Evolutionary conservation across 2,329 filamentous ascomycete species (phyloP), one percentile per base, ranked within the genome.

Genomic region (Taxawa tesnikishii): DNA sequence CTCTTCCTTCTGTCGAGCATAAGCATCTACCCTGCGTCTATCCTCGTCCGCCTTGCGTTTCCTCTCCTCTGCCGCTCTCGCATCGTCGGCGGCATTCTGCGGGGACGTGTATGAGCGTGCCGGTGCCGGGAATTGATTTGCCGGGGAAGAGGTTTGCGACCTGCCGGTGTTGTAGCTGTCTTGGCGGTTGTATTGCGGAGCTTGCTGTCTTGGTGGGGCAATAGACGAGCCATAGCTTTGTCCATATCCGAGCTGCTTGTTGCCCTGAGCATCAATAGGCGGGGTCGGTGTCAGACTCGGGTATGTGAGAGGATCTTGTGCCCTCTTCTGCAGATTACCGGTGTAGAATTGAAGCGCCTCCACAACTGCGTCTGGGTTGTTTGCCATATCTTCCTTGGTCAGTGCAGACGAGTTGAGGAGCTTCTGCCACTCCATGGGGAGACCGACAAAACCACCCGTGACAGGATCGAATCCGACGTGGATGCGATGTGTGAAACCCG

Each of bases 301-400:
- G 49, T 77, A 85, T 46, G 73, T 68, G 43, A 73, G 68, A 7
- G 78, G 77, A 49, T 84, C 76, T 35, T 84, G 75, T 31, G 73
- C 69, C 40, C 79, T 68, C 62, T 84, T 84, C 41, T 79, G 79
- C 29, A 87, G 56, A 50, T 66, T 79, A 55, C 85, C 81, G 2
- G 81, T 83, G 59, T 87, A 88, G 59, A 88, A 88, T 53, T 87
- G 79, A 12, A 88, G 63, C 27, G 84, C 82, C 52, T 88, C 82
- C 34, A 84, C 33, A 30, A 68, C 64, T 17, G 63, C 64, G 41
- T 67, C 63, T 4, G 90, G 90, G 50, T 98, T 94, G 51, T 90
- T 87, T 60, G 93, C 84, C 59, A 96, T 96, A 55, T 98, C 90
- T 50, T 98, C 90, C 59, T 94, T 94, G 38, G 90, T 96, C 50